Base-by-base conservation (phyloP, 441 rosid genomes). In the Erodium moschatum region DNA sequence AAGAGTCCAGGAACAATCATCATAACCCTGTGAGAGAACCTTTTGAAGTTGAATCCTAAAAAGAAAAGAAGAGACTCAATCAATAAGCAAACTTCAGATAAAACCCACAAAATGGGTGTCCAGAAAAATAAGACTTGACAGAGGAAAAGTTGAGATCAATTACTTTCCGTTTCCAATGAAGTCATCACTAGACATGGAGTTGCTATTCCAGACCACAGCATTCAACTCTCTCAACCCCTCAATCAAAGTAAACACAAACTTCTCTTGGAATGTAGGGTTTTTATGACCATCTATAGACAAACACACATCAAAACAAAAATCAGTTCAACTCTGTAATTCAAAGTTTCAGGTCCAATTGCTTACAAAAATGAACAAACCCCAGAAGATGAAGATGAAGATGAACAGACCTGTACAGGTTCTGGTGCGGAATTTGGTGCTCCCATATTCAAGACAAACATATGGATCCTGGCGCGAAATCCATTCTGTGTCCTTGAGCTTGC, bases 391-490 rank as follows among this genome's bases (percentile, higher is more conserved):
- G 27, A 18, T 9, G 24, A 56, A 20, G 16, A 10, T 0, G 16
- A 1, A 7, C 62, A 18, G 69, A 89, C 97, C 98, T 31, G 87
- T 85, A 78, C 95, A 88, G 71, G 98, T 93, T 70, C 88, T 82
- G 50, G 95, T 90, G 46, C 95, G 90, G 66, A 70, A 75, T 64
- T 81, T 89, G 48, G 76, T 75, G 76, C 86, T 77, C 8, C 85
- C 92, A 72, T 90, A 93, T 70, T 93, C 95, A 56, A 93, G 64
- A 48, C 84, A 83, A 65, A 85, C 95, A 70, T 86, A 94, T 0
- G 97, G 97, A 81, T 94, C 97, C 77, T 89, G 98, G 69, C 91
- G 82, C 5, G 92, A 85, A 69, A 94, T 73, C 97, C 97, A 91
- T 78, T 93, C 98, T 0, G 97, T 94, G 66, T 94, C 96, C 73